Conservation (phyloP, 2,329 filamentous ascomycete genomes). For the Talaromyces marneffei region DNA sequence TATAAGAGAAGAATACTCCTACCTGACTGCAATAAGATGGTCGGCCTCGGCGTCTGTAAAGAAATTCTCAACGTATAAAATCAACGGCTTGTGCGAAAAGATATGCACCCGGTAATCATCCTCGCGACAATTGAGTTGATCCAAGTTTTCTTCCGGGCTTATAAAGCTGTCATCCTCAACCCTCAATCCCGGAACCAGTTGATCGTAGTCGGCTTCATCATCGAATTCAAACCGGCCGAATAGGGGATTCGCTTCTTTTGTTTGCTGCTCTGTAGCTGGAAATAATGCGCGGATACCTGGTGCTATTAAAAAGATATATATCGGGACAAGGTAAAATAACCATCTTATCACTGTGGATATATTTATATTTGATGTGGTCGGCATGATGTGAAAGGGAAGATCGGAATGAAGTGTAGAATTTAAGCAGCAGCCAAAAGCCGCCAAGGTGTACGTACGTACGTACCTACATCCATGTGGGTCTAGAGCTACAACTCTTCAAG, state of each 20-base stretch:
- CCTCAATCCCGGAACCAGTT: conserved; percentile 18
- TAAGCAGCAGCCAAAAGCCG: neutral
- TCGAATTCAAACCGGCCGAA: conserved; percentile 13
- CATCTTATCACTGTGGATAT: conserved; percentile 28
- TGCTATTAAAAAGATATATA: conserved; percentile 33
- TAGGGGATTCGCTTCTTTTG: neutral
- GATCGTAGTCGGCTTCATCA: conserved; percentile 13
- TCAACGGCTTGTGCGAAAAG: conserved; percentile 48
- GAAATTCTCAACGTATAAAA: conserved; percentile 56
- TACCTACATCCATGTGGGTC: neutral
- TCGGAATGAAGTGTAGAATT: neutral
- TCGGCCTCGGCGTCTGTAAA: conserved; percentile 44
- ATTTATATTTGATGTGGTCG: conserved; percentile 21
- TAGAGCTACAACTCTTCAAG: neutral
- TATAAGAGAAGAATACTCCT: conserved; percentile 15
- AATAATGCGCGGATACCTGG: conserved; percentile 24
- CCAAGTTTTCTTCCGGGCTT: conserved; percentile 28
- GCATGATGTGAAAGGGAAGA: conserved; percentile 17
- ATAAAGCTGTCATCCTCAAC: conserved; percentile 30
- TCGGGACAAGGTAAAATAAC: conserved; percentile 32
- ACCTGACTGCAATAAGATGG: conserved; percentile 52
- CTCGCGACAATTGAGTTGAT: conserved; percentile 23
- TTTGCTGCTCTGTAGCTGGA: conserved; percentile 5
- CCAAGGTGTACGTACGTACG: neutral
- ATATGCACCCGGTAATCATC: conserved; percentile 41